Evolutionary conservation across 176 grass and related monocot genomes (phyloP).

Genomic region (Panicum miliaceum): DNA sequence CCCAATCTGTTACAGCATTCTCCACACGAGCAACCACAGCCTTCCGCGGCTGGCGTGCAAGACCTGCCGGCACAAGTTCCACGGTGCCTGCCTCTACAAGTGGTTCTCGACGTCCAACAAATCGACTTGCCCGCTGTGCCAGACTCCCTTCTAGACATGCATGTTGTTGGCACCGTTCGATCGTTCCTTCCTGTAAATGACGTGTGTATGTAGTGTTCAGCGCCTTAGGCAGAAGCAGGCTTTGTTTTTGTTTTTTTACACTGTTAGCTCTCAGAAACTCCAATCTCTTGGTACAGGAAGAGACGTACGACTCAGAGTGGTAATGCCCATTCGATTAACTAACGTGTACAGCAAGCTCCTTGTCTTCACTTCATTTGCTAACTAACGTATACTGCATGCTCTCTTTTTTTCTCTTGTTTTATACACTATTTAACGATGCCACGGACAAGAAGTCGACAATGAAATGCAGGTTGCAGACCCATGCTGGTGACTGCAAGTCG

Average conservation of each 20-base stretch:
- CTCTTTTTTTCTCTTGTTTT: too few species aligned
- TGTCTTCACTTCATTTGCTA: not conserved
- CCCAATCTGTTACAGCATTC: constrained; percentile 95
- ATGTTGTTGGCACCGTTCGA: not conserved
- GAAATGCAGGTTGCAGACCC: too few species aligned
- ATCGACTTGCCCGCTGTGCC: constrained; percentile 92
- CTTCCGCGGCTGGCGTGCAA: constrained; percentile 90
- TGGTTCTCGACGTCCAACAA: constrained; percentile 99
- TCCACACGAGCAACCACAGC: constrained; percentile 90
- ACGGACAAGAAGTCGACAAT: too few species aligned
- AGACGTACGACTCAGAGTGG: not conserved
- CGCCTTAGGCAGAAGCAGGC: not conserved
- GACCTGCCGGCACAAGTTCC: constrained; percentile 96
- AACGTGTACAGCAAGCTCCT: not conserved
- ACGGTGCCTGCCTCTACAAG: constrained; percentile 92
- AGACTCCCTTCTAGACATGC: constrained; percentile 75
- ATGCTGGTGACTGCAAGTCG: too few species aligned
- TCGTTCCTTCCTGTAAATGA: not conserved
- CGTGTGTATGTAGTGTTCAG: not conserved
- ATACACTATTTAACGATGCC: too few species aligned
- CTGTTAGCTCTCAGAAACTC: too few species aligned
- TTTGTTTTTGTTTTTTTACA: not conserved
- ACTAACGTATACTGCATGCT: too few species aligned
- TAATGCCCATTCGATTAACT: not conserved
- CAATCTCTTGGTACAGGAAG: too few species aligned